Percentiles rank a stretch among this genome's conserved stretches.
Conservation (phyloP, 805 yeast genomes). For the Candida bentonensis region DNA sequence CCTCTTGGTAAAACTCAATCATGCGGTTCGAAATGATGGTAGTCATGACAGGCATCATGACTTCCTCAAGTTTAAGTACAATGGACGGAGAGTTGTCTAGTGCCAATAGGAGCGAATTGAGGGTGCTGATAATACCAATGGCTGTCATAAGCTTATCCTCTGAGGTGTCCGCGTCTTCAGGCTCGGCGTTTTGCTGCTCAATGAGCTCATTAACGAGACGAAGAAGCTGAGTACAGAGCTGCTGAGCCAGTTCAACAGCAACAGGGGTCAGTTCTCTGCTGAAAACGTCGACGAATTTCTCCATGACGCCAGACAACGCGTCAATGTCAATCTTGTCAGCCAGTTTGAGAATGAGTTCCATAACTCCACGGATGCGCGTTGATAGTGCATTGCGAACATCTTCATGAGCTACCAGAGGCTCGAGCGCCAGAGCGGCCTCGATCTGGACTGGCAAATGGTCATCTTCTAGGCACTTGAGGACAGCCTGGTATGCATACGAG, state of each 20-base stretch:
- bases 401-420: slow-evolving; percentile 53
- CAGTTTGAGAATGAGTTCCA: slow-evolving; percentile 62
- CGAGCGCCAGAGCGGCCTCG: slow-evolving; percentile 75
- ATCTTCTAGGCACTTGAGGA: slow-evolving; percentile 31
- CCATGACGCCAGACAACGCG: slow-evolving; percentile 79
- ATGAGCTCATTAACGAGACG: slow-evolving; percentile 53
- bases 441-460: slow-evolving; percentile 58
- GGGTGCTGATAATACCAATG: slow-evolving; percentile 64
- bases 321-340: slow-evolving; percentile 80
- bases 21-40: slow-evolving; percentile 51
- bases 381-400: slow-evolving; percentile 58
- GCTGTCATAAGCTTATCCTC: slow-evolving; percentile 75
- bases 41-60: slow-evolving; percentile 54
- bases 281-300: slow-evolving; percentile 84
- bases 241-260: slow-evolving; percentile 51
- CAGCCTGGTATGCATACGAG: slow-evolving; percentile 34
- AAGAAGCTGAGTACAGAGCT: slow-evolving; percentile 55
- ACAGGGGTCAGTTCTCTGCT: slow-evolving; percentile 85
- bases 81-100: slow-evolving; percentile 68
- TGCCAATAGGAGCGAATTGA: slow-evolving; percentile 67
- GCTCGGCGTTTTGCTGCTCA: slow-evolving; percentile 33
- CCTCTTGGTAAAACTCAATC: slow-evolving; percentile 63
- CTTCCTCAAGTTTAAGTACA: slow-evolving; percentile 48
- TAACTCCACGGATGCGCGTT: slow-evolving; percentile 57
- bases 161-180: slow-evolving; percentile 23